A percentile compares a stretch with the other conserved stretches of the same genome.
Conservation (phyloP, 2,329 filamentous ascomycete genomes). For the Aschersonia sp. region DNA sequence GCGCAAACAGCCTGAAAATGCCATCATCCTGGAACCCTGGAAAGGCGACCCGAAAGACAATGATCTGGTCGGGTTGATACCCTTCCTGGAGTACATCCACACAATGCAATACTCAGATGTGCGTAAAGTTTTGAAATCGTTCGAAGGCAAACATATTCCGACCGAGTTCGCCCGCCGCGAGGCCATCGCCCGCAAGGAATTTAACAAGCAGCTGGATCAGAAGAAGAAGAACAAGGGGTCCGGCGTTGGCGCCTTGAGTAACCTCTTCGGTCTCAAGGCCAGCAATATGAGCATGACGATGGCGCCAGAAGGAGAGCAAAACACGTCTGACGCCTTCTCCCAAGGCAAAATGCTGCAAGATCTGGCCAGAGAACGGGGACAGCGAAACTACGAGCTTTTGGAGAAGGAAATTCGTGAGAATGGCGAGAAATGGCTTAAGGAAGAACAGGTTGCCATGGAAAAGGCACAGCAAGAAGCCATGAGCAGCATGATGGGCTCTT, state of each 20-base stretch:
- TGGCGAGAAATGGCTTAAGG: slow-evolving; percentile 89
- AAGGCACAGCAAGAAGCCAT: slow-evolving; percentile 81
- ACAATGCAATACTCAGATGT: slow-evolving; percentile 87
- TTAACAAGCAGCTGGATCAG: slow-evolving; percentile 64
- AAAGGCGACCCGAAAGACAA: slow-evolving; percentile 70
- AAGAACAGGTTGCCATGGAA: slow-evolving; percentile 80
- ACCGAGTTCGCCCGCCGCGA: slow-evolving; percentile 82
- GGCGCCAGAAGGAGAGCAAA: slow-evolving; percentile 50
- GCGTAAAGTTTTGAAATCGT: slow-evolving; percentile 72
- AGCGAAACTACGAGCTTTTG: slow-evolving; percentile 76
- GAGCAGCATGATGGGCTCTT: slow-evolving; percentile 77
- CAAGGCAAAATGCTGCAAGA: slow-evolving; percentile 97
- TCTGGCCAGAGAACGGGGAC: slow-evolving; percentile 80
- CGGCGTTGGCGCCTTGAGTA: slow-evolving; percentile 55
- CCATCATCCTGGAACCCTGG: slow-evolving; percentile 86
- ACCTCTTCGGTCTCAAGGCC: slow-evolving; percentile 65
- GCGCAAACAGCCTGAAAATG: slow-evolving; percentile 88
- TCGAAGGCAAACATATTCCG: slow-evolving; percentile 80
- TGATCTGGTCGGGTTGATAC: slow-evolving; percentile 77
- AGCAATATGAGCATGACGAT: slow-evolving; percentile 48
- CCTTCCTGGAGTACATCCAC: slow-evolving; percentile 93
- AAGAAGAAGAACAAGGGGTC: slow-evolving; percentile 43
- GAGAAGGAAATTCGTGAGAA: slow-evolving; percentile 88
- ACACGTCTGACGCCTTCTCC: slow-evolving; percentile 61
- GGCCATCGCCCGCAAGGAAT: slow-evolving; percentile 70